These are phyloP conservation scores for Pelargonium citronellum DNA, from an alignment of 441 rosid species.

Conservation along the genomic window DNA sequence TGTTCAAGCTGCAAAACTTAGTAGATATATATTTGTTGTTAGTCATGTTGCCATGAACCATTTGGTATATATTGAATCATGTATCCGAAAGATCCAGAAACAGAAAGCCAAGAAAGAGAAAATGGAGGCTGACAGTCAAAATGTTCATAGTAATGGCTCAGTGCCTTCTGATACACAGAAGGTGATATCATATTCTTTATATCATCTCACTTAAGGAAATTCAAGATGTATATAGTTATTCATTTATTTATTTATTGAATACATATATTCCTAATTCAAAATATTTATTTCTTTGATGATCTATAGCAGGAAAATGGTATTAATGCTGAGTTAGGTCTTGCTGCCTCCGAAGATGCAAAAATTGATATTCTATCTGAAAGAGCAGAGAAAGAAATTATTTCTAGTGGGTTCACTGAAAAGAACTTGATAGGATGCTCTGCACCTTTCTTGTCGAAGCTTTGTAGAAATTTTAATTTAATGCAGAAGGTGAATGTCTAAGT, in stretches of 20 bases:
- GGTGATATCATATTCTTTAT: constrained; percentile 34
- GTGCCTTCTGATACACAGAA: constrained; percentile 31
- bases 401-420: constrained; percentile 53
- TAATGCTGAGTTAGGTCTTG: constrained; percentile 89
- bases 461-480: constrained; percentile 77
- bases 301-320: constrained; percentile 61
- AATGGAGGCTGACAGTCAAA: constrained; percentile 38
- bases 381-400: constrained; percentile 88
- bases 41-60: constrained; percentile 98
- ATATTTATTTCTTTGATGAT: constrained; percentile 17
- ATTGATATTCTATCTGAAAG: constrained; percentile 81
- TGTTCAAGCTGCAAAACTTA: constrained; percentile 66
- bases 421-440: constrained; percentile 79
- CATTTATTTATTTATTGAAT: constrained; percentile 11
- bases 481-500: constrained; percentile 52
- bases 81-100: constrained; percentile 70
- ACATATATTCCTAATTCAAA: constrained; percentile 8
- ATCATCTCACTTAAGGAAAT: neutral
- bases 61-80: constrained; percentile 82
- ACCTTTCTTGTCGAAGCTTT: constrained; percentile 81
- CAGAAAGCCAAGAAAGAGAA: constrained; percentile 62
- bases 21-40: constrained; percentile 68
- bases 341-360: constrained; percentile 86
- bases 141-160: constrained; percentile 19
- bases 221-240: neutral